These are phyloP conservation scores for Aspergillus udagawae DNA, from an alignment of 2,329 filamentous ascomycete genomes.

Conservation along the genomic window DNA sequence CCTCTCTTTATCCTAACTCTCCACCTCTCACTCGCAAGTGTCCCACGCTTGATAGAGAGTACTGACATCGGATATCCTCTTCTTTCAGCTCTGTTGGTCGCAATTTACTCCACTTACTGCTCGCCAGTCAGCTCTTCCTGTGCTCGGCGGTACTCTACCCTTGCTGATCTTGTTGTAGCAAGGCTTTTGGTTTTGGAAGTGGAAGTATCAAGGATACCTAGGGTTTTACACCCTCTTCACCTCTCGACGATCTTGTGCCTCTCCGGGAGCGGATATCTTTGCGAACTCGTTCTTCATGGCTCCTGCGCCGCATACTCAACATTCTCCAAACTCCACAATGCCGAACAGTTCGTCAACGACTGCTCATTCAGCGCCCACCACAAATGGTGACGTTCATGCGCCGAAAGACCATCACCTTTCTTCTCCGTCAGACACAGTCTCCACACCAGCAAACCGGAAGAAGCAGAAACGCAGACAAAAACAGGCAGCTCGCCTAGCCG, in stretches of 20 bases:
- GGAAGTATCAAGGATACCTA: constrained; percentile 9
- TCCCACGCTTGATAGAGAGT: not conserved
- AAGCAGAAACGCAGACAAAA: constrained; percentile 93
- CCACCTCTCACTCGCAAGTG: constrained; percentile 1
- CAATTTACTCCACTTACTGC: not conserved
- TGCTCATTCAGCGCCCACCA: constrained; percentile 20
- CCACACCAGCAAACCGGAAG: constrained; percentile 73
- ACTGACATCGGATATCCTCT: not conserved
- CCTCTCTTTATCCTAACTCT: constrained; percentile 6
- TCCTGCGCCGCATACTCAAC: constrained; percentile 17
- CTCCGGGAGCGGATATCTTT: not conserved
- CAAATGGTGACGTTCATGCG: constrained; percentile 26
- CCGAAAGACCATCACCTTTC: constrained; percentile 9
- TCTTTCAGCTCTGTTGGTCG: not conserved
- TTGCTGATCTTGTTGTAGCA: constrained; percentile 11
- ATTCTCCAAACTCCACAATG: constrained; percentile 25
- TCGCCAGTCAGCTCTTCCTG: constrained; percentile 3
- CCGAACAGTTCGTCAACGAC: constrained; percentile 23
- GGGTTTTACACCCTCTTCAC: constrained; percentile 1
- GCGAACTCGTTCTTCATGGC: constrained; percentile 11
- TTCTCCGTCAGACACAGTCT: constrained; percentile 19
- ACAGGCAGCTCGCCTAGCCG: constrained; percentile 66
- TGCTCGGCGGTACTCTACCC: constrained; percentile 5
- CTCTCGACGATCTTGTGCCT: not conserved
- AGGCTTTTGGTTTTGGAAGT: constrained; percentile 9